Percentiles rank a stretch among this genome's conserved stretches.
These are phyloP conservation scores for Acaromyces ingoldii DNA, from an alignment of 1,284 basidiomycete genomes.

Conservation along the genomic window DNA sequence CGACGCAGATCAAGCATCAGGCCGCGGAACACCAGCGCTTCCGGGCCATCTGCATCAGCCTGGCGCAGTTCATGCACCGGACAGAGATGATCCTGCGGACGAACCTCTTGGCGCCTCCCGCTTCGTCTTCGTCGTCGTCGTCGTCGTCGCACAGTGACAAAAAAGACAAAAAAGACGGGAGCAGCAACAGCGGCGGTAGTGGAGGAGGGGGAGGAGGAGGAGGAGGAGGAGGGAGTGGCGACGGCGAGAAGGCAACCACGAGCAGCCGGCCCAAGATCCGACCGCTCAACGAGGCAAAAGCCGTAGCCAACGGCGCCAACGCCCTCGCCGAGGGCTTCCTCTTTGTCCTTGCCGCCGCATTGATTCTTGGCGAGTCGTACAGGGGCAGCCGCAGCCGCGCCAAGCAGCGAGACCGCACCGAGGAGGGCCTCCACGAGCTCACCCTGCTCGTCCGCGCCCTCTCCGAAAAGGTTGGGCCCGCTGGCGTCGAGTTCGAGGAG, in stretches of 20 bases:
- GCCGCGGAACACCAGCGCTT: slow-evolving; percentile 45
- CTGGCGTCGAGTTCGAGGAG: slow-evolving; percentile 19
- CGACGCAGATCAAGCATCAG: slow-evolving; percentile 43
- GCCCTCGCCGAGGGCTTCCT: slow-evolving; percentile 26
- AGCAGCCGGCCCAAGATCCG: too few relatives aligned
- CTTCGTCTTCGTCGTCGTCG: neutral
- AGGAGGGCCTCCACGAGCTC: slow-evolving; percentile 30
- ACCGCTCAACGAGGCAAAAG: slow-evolving; percentile 47
- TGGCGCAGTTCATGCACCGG: slow-evolving; percentile 44
- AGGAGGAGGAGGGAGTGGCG: too few relatives aligned
- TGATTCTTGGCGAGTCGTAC: slow-evolving; percentile 47
- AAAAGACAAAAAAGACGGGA: too few relatives aligned
- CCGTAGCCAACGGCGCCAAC: neutral
- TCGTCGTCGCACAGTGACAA: too few relatives aligned
- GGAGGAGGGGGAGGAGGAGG: slow-evolving; percentile 9
- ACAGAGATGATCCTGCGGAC: slow-evolving; percentile 40
- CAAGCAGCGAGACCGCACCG: slow-evolving; percentile 38
- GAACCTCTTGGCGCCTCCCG: slow-evolving; percentile 25
- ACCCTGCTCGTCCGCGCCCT: slow-evolving; percentile 2
- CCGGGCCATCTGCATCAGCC: slow-evolving; percentile 37
- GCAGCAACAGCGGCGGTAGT: too few relatives aligned
- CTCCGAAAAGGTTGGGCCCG: slow-evolving; percentile 8
- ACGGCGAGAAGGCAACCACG: slow-evolving; percentile 14
- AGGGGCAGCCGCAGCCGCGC: slow-evolving; percentile 38
- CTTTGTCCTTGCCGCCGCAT: slow-evolving; percentile 42